These are phyloP conservation scores for Drechslerella stenobrocha DNA, from an alignment of 2,329 filamentous ascomycete genomes.

Conservation along the genomic window DNA sequence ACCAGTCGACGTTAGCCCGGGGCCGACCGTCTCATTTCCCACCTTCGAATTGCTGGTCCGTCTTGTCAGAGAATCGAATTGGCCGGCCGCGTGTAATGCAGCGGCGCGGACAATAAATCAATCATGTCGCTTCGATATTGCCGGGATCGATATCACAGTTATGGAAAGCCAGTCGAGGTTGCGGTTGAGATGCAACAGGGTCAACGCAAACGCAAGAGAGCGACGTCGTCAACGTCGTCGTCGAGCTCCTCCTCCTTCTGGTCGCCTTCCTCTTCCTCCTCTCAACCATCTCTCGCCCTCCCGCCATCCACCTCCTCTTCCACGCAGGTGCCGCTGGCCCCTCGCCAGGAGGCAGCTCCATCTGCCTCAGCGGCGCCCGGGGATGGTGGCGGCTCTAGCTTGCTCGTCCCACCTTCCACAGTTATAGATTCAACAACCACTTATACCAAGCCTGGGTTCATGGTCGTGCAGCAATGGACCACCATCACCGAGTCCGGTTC, in stretches of 20 bases:
- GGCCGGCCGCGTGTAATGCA: constrained; percentile 6
- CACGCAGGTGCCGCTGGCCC: constrained; percentile 7
- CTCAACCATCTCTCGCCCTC: neutral
- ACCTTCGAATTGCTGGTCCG: neutral
- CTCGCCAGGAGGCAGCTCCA: constrained; percentile 24
- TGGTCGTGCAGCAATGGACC: constrained; percentile 30
- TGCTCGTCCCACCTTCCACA: constrained; percentile 20
- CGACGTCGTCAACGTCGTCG: neutral
- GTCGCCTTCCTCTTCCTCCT: neutral
- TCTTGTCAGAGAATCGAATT: constrained; percentile 5
- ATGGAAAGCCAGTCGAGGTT: neutral
- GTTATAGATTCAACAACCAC: constrained; percentile 35
- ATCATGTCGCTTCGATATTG: constrained; percentile 34
- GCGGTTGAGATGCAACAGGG: constrained; percentile 28
- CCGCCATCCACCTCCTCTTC: neutral
- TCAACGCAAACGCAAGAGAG: constrained; percentile 26
- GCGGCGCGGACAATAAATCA: constrained; percentile 16
- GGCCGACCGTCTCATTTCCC: neutral
- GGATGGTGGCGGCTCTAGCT: constrained; percentile 5
- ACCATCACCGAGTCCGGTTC: constrained; percentile 32
- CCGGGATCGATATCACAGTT: neutral
- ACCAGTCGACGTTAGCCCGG: neutral
- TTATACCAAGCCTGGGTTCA: constrained; percentile 42
- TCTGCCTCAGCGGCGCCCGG: constrained; percentile 1
- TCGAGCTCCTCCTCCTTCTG: constrained; percentile 3